Base-by-base conservation (phyloP, 768 basidiomycete genomes). In the Vishniacozyma victoriae region DNA sequence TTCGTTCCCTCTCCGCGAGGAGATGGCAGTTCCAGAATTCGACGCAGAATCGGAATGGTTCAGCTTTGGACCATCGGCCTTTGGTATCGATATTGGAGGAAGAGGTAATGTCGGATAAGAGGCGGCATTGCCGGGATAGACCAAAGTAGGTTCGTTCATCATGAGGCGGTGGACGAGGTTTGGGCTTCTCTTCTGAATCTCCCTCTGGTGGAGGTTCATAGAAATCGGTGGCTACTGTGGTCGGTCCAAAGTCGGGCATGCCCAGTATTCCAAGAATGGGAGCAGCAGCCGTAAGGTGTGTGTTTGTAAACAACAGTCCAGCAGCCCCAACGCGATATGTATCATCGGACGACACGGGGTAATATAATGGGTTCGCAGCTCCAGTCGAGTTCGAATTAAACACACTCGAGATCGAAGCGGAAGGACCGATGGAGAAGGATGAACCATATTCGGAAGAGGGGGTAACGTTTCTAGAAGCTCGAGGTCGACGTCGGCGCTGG, bases 11-110 rank as follows among this genome's bases (percentile, higher is more conserved):
- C 73, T 93, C 90, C 49, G 82, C 84, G 31, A 95, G 76, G 26
- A 76, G 73, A 52, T 86, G 83, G 16, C 89, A 78, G 60, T 85
- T 84, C 84, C 86, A 92, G 66, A 93, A 93, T 71, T 93, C 90
- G 43, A 89, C 86, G 7, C 81, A 80, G 64, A 93, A 72, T 38
- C 90, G 80, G 72, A 78, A 86, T 0, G 91, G 91, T 37, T 76
- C 71, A 37, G 60, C 64, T 16, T 54, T 54, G 0, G 71, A 67
- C 69, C 70, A 75, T 35, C 52, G 51, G 16, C 54, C 44, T 1
- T 54, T 35, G 15, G 48, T 53, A 35, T 60, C 59, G 7, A 44
- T 18, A 9, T 33, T 9, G 9, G 29, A 33, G n/a, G 9, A 9
- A 9, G 29, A 33, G n/a, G 29, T 33, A n/a, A 33, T 33, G 9